Percentiles rank a stretch among this genome's conserved stretches.
These are phyloP conservation scores for Eutrema japonicum DNA, from an alignment of 345 rosid species.

Conservation along the genomic window DNA sequence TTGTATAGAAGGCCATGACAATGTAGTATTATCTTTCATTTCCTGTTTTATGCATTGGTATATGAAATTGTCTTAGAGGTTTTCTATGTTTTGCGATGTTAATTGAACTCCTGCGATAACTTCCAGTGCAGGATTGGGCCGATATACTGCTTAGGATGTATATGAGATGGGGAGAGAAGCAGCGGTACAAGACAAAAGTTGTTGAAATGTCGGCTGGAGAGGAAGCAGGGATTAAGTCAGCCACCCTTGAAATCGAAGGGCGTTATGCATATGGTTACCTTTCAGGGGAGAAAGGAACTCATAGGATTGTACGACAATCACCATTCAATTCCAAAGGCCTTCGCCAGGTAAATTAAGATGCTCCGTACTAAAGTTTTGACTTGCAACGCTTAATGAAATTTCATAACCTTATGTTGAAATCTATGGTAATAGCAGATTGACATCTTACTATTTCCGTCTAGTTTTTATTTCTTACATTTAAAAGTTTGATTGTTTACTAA, in stretches of 20 bases:
- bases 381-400: neutral
- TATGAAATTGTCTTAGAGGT: slow-evolving; percentile 4
- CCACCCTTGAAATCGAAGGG: slow-evolving; percentile 82
- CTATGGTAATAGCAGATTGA: neutral
- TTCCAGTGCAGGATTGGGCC: slow-evolving; percentile 98
- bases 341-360: slow-evolving; percentile 67
- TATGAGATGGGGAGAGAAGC: slow-evolving; percentile 98
- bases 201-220: slow-evolving; percentile 93
- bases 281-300: slow-evolving; percentile 97
- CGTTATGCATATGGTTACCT: slow-evolving; percentile 91
- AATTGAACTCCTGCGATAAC: slow-evolving; percentile 38
- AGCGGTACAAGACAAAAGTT: slow-evolving; percentile 72
- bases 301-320: slow-evolving; percentile 92
- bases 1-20: slow-evolving; percentile 14
- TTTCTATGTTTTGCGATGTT: slow-evolving; percentile 11
- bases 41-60: too few species aligned
- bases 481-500: neutral
- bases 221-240: slow-evolving; percentile 98
- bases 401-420: slow-evolving; percentile 1
- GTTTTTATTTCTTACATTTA: neutral
- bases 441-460: neutral
- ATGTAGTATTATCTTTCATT: neutral
- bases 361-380: neutral
- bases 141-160: slow-evolving; percentile 98
- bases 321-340: slow-evolving; percentile 98